Conservation (phyloP, 352 stramenopile species). For the Elongisporangium undulatum region DNA sequence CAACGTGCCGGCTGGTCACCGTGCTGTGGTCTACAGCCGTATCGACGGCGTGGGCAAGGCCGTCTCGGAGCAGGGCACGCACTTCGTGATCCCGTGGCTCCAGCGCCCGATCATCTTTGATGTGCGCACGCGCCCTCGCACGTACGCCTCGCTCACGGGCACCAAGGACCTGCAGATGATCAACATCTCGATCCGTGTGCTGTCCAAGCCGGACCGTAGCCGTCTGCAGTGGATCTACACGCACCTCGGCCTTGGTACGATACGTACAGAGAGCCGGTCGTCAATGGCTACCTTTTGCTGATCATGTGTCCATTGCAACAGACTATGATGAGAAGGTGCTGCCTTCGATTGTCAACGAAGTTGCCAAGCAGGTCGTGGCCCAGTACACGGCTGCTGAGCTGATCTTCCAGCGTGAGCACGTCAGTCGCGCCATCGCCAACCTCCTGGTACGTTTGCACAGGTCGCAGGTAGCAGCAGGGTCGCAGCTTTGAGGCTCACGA, state of each 20-base stretch:
- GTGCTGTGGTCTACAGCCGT: constrained; percentile 89
- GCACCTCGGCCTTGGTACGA: constrained; percentile 88
- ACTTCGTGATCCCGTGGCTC: constrained; percentile 98
- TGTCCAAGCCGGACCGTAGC: constrained; percentile 93
- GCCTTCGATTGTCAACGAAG: constrained; percentile 99
- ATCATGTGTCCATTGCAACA: constrained; percentile 15
- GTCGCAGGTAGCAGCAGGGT: neutral
- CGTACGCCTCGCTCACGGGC: constrained; percentile 88
- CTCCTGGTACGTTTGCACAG: constrained; percentile 63
- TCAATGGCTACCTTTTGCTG: neutral
- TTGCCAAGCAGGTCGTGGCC: constrained; percentile 98
- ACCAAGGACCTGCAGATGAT: constrained; percentile 99
- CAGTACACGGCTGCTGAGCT: constrained; percentile 99
- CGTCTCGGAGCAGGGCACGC: constrained; percentile 91
- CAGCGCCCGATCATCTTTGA: constrained; percentile 96
- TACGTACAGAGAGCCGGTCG: neutral
- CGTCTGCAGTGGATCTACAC: constrained; percentile 97
- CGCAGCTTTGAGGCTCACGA: constrained; percentile 21
- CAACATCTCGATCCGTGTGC: constrained; percentile 98
- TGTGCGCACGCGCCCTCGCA: constrained; percentile 91
- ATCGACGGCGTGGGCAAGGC: constrained; percentile 77
- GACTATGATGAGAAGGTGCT: constrained; percentile 99
- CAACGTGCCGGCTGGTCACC: constrained; percentile 86
- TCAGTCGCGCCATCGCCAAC: constrained; percentile 93
- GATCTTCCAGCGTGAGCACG: constrained; percentile 98